Percentiles rank a stretch among this genome's conserved stretches.
Conservation (phyloP, 345 rosid species). For the Linum usitatissimum region DNA sequence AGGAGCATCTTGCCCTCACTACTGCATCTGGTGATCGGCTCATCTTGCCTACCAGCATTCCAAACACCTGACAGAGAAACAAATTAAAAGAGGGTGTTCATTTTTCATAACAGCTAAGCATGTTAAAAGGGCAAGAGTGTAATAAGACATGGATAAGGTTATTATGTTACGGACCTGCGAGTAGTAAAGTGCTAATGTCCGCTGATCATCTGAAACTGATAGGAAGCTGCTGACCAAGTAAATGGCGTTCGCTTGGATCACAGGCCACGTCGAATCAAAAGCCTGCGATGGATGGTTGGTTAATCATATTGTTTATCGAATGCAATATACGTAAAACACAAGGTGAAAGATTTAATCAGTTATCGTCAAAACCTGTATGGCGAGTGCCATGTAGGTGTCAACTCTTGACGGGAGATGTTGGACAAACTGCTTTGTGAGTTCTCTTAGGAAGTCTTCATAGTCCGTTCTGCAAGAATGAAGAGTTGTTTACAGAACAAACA, state of each 20-base stretch:
- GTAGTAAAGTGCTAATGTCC: constrained; percentile 47
- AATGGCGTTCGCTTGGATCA: constrained; percentile 88
- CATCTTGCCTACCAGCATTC: constrained; percentile 72
- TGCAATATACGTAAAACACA: neutral
- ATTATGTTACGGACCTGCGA: constrained; percentile 47
- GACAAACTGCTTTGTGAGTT: constrained; percentile 48
- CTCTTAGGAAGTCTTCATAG: constrained; percentile 74
- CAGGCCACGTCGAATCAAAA: constrained; percentile 87
- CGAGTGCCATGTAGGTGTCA: constrained; percentile 65
- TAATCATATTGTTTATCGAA: neutral
- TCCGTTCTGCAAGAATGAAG: constrained; percentile 40
- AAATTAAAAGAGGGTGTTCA: neutral
- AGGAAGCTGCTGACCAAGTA: constrained; percentile 73
- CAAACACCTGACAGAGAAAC: constrained; percentile 42
- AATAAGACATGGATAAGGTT: neutral
- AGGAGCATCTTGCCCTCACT: constrained; percentile 73
- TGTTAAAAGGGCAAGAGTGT: neutral
- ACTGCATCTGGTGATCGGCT: constrained; percentile 60
- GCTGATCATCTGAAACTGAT: constrained; percentile 75
- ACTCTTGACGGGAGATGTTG: constrained; percentile 58
- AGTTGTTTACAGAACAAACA: constrained; percentile 6
- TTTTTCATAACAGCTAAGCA: neutral
- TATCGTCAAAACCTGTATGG: constrained; percentile 55
- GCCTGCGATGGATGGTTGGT: constrained; percentile 41
- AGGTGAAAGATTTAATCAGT: neutral